Evolutionary conservation across 2,329 filamentous ascomycete genomes (phyloP), one percentile per base, ranked within the genome.

Genomic region (Neonectria magnoliae): DNA sequence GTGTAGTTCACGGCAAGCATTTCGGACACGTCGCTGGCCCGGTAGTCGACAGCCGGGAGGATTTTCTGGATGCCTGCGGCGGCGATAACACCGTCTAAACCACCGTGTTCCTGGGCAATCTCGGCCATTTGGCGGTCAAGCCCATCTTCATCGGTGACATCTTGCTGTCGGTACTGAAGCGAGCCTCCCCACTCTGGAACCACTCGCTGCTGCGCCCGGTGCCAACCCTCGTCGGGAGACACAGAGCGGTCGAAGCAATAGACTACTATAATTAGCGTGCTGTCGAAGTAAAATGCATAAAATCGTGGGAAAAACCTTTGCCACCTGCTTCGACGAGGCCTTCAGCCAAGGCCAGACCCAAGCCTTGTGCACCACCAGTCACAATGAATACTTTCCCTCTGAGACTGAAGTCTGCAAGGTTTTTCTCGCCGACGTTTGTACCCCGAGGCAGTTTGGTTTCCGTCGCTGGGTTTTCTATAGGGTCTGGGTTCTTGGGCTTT

Each of bases 291-390:
- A 4, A 14, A 33, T 14, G 22, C 14, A 13, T 14, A 9, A 44
- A 5, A n/a, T 48, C 4, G 13, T 13, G 11, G 9, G 6, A 8
- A 88, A 20, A n/a, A 63, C 87, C 86, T 68, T 82, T 91, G 25
- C 91, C 92, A 20, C 92, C 92, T 25, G 91, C 91, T 77, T 94
- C 91, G 13, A 93, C 82, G 14, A 94, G 80, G 1, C 89, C 91
- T 72, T 94, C 91, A 1, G 91, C 87, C 71, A 94, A 87, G 6
- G 90, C 87, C 20, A 95, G 79, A n/a, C 92, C 92, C 10, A 94
- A 83, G 0, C 92, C 92, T 64, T 89, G 85, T 2, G 87, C 91
- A 59, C 87, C 92, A 18, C 92, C 92, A 2, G 91, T 91, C 3
- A 94, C 89, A 31, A 92, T 77, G 51, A 93, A 87, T 1, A 92